These are phyloP conservation scores for Aspergillus fructus DNA, from an alignment of 2,329 filamentous ascomycete genomes.

Conservation along the genomic window DNA sequence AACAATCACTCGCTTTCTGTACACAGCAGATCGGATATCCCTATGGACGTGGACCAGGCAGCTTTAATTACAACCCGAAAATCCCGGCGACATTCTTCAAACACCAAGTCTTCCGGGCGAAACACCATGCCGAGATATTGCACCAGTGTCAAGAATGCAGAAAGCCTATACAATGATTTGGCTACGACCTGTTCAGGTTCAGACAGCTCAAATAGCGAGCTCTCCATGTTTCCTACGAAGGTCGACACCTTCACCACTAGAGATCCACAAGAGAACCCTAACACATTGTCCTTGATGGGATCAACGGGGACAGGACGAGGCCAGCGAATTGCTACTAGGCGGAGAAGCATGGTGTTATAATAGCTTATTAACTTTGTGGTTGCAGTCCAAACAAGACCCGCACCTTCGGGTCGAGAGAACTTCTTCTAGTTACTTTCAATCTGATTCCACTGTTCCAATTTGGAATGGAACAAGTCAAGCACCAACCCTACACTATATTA, in stretches of 20 bases:
- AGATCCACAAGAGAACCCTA: slow-evolving; percentile 6
- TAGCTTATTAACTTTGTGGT: not conserved
- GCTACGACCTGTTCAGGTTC: not conserved
- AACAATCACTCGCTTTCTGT: not conserved
- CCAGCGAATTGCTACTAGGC: slow-evolving; percentile 33
- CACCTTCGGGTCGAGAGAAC: not conserved
- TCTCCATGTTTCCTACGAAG: not conserved
- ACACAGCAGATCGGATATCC: not conserved
- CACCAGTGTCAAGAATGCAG: not conserved
- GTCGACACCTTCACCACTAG: slow-evolving; percentile 5
- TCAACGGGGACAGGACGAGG: slow-evolving; percentile 23
- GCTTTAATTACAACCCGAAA: slow-evolving; percentile 16
- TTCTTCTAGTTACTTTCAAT: not conserved
- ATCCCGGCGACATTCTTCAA: slow-evolving; percentile 35
- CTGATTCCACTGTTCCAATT: not conserved
- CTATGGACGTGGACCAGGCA: slow-evolving; percentile 7
- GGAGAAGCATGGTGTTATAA: slow-evolving; percentile 44
- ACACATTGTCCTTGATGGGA: slow-evolving; percentile 14
- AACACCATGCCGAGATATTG: slow-evolving; percentile 3
- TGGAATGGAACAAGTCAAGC: not conserved
- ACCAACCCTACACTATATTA: not conserved
- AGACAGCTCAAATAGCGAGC: not conserved
- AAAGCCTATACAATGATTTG: not conserved
- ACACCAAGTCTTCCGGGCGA: slow-evolving; percentile 20
- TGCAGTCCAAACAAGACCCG: not conserved